phyloP scores from a whole-genome alignment of 148 eudicot species.

The Suaeda aralocaspica region DNA sequence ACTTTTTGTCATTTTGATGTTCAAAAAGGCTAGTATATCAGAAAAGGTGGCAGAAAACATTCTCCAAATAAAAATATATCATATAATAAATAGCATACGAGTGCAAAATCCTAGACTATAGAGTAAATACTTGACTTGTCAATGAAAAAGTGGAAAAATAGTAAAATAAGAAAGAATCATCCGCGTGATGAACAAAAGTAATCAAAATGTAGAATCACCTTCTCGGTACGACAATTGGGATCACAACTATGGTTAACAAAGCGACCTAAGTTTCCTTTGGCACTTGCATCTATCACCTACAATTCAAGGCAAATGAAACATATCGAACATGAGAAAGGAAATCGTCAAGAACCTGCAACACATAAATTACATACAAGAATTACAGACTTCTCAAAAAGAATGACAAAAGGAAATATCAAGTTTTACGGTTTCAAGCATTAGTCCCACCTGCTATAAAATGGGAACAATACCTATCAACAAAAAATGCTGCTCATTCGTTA shows the following conservation, averaged over 20 bases:
- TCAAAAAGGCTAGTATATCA: too few relatives aligned
- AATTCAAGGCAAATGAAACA: slow-evolving; percentile 17
- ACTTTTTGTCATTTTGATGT: background rate
- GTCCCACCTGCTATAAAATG: background rate
- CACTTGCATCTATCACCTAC: slow-evolving; percentile 96
- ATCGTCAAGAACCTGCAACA: slow-evolving; percentile 4
- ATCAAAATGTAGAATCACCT: slow-evolving; percentile 41
- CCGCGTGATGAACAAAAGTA: slow-evolving; percentile 6
- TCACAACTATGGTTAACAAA: slow-evolving; percentile 98
- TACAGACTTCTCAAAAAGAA: background rate
- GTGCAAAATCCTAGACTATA: too few relatives aligned
- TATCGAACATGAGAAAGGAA: slow-evolving; percentile 8
- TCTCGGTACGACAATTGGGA: slow-evolving; percentile 96
- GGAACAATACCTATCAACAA: background rate
- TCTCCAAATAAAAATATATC: too few relatives aligned
- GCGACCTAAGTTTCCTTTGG: slow-evolving; percentile 95
- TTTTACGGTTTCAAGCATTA: background rate
- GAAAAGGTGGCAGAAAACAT: too few relatives aligned
- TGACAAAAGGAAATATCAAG: background rate
- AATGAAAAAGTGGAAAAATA: too few relatives aligned
- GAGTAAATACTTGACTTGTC: too few relatives aligned
- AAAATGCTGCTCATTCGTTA: background rate
- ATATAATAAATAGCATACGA: too few relatives aligned
- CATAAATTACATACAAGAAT: background rate
- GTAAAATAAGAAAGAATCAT: background rate